Percentiles rank a stretch among this genome's conserved stretches.
These are phyloP conservation scores for Wallemia mellicola DNA, from an alignment of 1,284 basidiomycete genomes.

Conservation along the genomic window DNA sequence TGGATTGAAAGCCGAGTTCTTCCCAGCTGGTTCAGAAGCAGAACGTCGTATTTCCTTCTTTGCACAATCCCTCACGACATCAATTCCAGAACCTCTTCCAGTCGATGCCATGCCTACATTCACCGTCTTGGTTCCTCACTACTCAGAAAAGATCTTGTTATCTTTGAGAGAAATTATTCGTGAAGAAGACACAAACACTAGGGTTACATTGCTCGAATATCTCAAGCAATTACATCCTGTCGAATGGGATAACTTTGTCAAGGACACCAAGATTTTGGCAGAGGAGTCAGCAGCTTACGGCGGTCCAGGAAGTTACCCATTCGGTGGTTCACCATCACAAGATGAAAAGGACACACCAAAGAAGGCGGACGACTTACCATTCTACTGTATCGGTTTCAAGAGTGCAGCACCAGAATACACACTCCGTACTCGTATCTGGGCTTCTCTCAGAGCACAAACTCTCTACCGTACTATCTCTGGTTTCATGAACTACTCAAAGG, in stretches of 20 bases:
- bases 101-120: constrained; percentile 94
- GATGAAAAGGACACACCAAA: constrained; percentile 55
- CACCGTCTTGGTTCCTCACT: constrained; percentile 79
- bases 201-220: constrained; percentile 81
- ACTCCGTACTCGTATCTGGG: constrained; percentile 94
- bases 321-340: constrained; percentile 5
- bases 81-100: constrained; percentile 60
- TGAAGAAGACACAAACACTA: constrained; percentile 79
- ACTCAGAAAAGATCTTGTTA: constrained; percentile 81
- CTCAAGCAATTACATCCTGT: constrained; percentile 91
- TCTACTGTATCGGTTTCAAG: constrained; percentile 99
- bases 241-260: constrained; percentile 99
- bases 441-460: constrained; percentile 87
- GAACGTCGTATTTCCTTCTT: constrained; percentile 90
- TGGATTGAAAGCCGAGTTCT: constrained; percentile 60
- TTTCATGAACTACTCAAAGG: constrained; percentile 99
- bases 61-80: constrained; percentile 67
- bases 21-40: constrained; percentile 68
- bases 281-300: constrained; percentile 74
- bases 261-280: constrained; percentile 95
- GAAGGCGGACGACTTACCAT: constrained; percentile 79
- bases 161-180: constrained; percentile 85
- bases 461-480: constrained; percentile 95
- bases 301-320: constrained; percentile 15
- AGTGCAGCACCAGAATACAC: constrained; percentile 95